Evolutionary conservation across 306 rosid genomes (phyloP), one percentile per base, ranked within the genome.

Genomic region (Arachis hypogaea): DNA sequence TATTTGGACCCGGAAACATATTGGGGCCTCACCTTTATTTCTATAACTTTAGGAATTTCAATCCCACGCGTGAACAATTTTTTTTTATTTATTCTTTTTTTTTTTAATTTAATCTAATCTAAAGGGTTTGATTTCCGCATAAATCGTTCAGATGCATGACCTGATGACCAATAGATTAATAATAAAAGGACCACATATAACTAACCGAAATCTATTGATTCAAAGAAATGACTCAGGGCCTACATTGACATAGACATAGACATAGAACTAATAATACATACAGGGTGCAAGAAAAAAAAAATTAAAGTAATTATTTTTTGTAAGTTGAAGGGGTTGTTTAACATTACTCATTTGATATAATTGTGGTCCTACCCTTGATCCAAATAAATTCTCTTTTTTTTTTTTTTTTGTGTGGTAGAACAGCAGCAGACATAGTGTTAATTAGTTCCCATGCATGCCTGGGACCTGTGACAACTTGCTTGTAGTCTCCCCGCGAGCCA

Each of bases 401-500:
- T 14, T 33, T 47, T 68, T 52, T 33, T 47, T 68, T 52, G 1
- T 47, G 67, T 51, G 67, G 72, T 72, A 59, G 57, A 81, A 64
- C 73, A 76, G 43, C 40, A 7, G 42, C 66, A 81, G 69, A 70
- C 70, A 75, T 22, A 5, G 77, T 58, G 74, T 80, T 80, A 80
- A 80, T 61, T 74, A 73, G 66, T 79, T 79, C 69, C 55, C 51
- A 57, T 57, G 69, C 64, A 56, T 69, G 70, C 46, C 77, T 75
- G 80, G 73, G 78, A 54, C 84, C 81, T 45, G 60, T 76, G 64
- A 52, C 69, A 60, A 42, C 12, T 66, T 71, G 78, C 74, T 72
- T 72, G 12, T 76, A n/a, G 40, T 77, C 75, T 71, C 67, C 72
- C 82, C 82, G 79, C 57, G 50, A 77, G 52, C 76, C 66, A 77